Base-by-base conservation (phyloP, 2,329 filamentous ascomycete genomes). In the Thielaviopsis musarum region DNA sequence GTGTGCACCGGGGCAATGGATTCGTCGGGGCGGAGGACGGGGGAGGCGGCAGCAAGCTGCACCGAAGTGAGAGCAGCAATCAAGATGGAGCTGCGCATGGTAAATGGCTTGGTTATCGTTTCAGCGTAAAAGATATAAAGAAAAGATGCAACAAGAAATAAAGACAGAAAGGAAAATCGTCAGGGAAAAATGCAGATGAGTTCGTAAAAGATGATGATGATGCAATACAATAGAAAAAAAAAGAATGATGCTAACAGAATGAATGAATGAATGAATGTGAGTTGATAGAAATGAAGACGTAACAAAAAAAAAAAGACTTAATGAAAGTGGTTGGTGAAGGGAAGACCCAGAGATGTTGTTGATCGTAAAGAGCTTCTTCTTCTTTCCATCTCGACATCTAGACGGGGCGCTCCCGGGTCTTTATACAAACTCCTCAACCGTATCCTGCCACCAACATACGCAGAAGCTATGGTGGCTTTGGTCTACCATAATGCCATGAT, bases 51-150 rank as follows among this genome's bases (percentile, higher is more conserved):
- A 5, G 41, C 51, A 15, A 60, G 24, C 12, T 54, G 48, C 2
- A 58, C 49, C 12, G 49, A 52, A 19, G 54, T 57, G 13, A 60
- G 59, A 26, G 59, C 38, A 7, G 51, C 54, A 48, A 60, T 12
- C 10, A 60, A 49, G n/a, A 57, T 17, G 9, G 55, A 30, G 22
- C 21, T n/a, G 7, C 49, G 58, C 55, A 57, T n/a, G n/a, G n/a
- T n/a, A n/a, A n/a, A n/a, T n/a, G n/a, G n/a, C n/a, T n/a, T n/a
- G n/a, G n/a, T n/a, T n/a, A n/a, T n/a, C n/a, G n/a, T n/a, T n/a
- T n/a, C n/a, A n/a, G n/a, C n/a, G n/a, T n/a, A n/a, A n/a, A n/a
- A n/a, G n/a, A n/a, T n/a, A n/a, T n/a, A 56, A 56, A 21, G 48
- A 34, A 59, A 38, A 41, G 34, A 45, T 26, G 48, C 9, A 28